Conservation (phyloP, 306 rosid genomes). For the Acacia acuminata region DNA sequence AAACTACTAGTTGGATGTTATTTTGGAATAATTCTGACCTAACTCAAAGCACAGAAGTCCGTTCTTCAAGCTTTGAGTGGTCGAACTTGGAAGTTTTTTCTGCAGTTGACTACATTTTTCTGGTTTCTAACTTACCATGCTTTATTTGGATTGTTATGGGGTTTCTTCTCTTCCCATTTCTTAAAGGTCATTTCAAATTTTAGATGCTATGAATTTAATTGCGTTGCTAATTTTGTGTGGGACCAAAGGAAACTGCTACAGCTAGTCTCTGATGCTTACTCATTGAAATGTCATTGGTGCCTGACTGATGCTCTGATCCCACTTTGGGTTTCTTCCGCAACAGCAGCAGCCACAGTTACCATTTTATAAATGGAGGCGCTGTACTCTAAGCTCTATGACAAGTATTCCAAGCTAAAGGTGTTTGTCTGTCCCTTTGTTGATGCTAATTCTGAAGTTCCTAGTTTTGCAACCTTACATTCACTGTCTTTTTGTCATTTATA, state of each 20-base stretch:
- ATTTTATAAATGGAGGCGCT: conserved; percentile 58
- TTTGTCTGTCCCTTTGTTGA: background rate
- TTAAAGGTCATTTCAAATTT: background rate
- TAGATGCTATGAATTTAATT: background rate
- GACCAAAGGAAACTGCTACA: conserved; percentile 18
- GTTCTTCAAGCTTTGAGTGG: background rate
- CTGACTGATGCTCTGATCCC: background rate
- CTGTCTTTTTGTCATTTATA: background rate
- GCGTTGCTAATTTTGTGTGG: background rate
- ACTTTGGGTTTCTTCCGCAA: background rate
- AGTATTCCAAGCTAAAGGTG: conserved; percentile 79
- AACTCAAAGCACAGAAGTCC: background rate
- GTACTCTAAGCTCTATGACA: conserved; percentile 78
- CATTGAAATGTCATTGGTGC: background rate
- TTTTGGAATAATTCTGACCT: background rate
- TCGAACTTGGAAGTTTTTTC: background rate
- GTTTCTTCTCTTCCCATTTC: background rate
- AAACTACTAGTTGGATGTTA: background rate
- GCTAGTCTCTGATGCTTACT: background rate
- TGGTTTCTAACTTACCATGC: background rate
- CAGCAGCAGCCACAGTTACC: background rate
- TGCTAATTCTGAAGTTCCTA: background rate
- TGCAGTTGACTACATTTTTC: background rate
- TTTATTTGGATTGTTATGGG: background rate
- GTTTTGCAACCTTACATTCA: conserved; percentile 1